phyloP scores from a whole-genome alignment of 2,329 filamentous ascomycete species.

The Alternaria sp. region DNA sequence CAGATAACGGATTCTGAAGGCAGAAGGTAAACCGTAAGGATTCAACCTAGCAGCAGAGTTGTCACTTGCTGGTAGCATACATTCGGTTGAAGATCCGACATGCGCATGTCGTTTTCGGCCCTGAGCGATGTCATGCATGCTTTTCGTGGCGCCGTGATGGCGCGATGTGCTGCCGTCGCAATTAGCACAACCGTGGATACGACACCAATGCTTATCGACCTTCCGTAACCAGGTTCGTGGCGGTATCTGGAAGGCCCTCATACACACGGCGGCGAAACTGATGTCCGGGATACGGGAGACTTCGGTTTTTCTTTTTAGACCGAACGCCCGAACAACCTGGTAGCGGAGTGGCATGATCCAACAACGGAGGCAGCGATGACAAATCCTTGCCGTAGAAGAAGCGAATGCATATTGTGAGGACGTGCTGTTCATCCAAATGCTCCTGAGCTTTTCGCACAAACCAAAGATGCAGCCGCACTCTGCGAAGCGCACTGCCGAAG shows the following conservation, averaged over 20 bases:
- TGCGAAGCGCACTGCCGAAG: slow-evolving; percentile 1
- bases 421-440: not conserved
- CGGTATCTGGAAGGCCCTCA: not conserved
- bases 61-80: not conserved
- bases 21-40: not conserved
- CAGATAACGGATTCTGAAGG: not conserved
- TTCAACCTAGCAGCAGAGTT: not conserved
- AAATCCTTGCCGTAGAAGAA: not conserved
- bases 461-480: not conserved
- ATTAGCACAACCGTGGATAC: not conserved
- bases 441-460: not conserved
- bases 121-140: not conserved
- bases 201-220: not conserved
- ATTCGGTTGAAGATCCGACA: not conserved
- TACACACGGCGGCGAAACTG: not conserved
- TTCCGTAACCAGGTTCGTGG: not conserved
- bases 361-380: not conserved
- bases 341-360: slow-evolving; percentile 1
- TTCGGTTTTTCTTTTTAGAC: not conserved
- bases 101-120: not conserved
- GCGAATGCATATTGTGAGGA: not conserved
- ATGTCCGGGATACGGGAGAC: not conserved
- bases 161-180: not conserved
- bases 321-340: slow-evolving; percentile 1
- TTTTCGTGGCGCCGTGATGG: not conserved